Percentiles rank a stretch among this genome's conserved stretches.
Evolutionary conservation across 164 flowering plant genomes (phyloP).

Genomic region (Liquidambar formosana): DNA sequence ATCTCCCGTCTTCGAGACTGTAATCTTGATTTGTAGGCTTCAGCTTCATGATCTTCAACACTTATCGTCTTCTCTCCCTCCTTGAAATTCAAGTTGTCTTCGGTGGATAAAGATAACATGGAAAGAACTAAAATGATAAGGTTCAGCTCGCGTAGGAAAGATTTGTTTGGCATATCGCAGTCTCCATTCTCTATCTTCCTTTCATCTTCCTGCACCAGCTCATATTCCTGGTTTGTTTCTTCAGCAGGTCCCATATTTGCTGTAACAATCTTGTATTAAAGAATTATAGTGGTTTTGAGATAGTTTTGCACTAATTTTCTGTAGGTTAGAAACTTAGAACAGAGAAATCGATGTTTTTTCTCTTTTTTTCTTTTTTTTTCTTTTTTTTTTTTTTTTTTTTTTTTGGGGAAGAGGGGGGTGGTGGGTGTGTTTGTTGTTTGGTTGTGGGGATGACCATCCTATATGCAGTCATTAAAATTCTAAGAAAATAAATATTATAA

Average conservation of each 20-base stretch:
- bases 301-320: no score
- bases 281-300: no score
- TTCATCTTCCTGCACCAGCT: not conserved
- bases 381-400: no score
- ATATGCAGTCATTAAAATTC: no score
- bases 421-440: no score
- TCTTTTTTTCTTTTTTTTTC: no score
- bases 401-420: no score
- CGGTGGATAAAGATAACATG: conserved; percentile 14
- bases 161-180: not conserved
- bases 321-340: no score
- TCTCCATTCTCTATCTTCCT: not conserved
- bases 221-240: not conserved
- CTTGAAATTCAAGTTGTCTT: conserved; percentile 6
- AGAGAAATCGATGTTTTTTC: no score
- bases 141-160: conserved; percentile 17
- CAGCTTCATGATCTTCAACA: conserved; percentile 8
- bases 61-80: not conserved
- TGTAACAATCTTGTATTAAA: no score
- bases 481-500: no score
- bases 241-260: not conserved
- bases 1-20: not conserved
- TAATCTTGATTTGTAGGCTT: not conserved
- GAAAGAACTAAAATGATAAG: conserved; percentile 24
- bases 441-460: no score